A percentile compares a stretch with the other conserved stretches of the same genome.
These are phyloP conservation scores for Syzygium aqueum DNA, from an alignment of 345 rosid genomes.

Conservation along the genomic window DNA sequence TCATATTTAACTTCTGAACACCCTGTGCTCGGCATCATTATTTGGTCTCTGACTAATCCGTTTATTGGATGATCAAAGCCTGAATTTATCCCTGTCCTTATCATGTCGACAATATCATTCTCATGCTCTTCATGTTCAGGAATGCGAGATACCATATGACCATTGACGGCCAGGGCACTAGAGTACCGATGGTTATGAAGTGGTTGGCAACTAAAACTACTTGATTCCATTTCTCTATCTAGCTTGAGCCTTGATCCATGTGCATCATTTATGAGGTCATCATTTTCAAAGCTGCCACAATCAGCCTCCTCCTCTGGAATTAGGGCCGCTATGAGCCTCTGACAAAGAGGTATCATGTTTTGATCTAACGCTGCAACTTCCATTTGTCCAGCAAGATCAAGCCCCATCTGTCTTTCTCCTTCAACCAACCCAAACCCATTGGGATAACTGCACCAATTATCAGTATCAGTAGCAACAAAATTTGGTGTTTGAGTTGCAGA, in stretches of 20 bases:
- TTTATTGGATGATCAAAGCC: constrained; percentile 25
- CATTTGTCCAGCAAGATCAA: constrained; percentile 18
- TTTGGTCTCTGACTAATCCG: constrained; percentile 37
- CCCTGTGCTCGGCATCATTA: constrained; percentile 18
- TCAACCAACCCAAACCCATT: constrained; percentile 27
- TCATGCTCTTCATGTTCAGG: constrained; percentile 43
- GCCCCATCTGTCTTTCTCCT: constrained; percentile 16
- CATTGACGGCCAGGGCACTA: constrained; percentile 29
- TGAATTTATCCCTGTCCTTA: constrained; percentile 29
- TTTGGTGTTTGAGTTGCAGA: constrained; percentile 10
- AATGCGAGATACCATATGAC: constrained; percentile 37
- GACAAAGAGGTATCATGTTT: constrained; percentile 48
- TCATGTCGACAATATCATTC: constrained; percentile 23
- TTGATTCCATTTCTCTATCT: constrained; percentile 54
- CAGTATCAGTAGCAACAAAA: constrained; percentile 10
- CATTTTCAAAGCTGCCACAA: constrained; percentile 22
- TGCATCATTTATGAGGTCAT: constrained; percentile 37
- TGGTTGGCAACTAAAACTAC: constrained; percentile 28
- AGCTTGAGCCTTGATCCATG: constrained; percentile 46
- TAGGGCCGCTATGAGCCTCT: constrained; percentile 78
- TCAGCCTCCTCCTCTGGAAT: constrained; percentile 60
- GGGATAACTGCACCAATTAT: constrained; percentile 6
- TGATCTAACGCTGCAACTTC: constrained; percentile 23
- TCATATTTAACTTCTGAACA: constrained; percentile 54
- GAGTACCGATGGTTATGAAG: constrained; percentile 25